A percentile compares a stretch with the other conserved stretches of the same genome.
phyloP scores from a whole-genome alignment of 2,329 filamentous ascomycete genomes.

The Sporothrix protearum region DNA sequence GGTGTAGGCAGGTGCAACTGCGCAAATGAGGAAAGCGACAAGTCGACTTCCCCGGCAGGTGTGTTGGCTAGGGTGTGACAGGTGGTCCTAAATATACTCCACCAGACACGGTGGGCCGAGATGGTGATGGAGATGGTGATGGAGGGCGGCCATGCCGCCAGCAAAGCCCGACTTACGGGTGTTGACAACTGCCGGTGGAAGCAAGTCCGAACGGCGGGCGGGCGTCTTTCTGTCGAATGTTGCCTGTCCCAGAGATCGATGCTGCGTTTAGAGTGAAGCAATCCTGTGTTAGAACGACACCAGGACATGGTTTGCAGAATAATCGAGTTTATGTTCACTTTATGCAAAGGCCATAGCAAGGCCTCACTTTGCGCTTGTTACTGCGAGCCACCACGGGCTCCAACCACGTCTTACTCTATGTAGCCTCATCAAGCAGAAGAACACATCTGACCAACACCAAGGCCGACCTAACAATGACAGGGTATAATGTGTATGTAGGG shows the following conservation, averaged over 20 bases:
- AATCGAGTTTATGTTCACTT: neutral
- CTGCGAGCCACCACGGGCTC: too few relatives aligned
- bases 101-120: neutral
- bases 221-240: neutral
- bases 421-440: too few relatives aligned
- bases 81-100: too few relatives aligned
- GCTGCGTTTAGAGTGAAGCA: neutral
- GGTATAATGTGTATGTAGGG: too few relatives aligned
- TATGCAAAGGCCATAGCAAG: neutral
- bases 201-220: neutral
- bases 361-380: neutral
- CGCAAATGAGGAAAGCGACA: slow-evolving; percentile 8
- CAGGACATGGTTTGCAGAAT: neutral
- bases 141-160: neutral
- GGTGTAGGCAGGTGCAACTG: slow-evolving; percentile 1
- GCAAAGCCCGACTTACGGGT: neutral
- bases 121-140: neutral
- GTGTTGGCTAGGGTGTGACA: neutral
- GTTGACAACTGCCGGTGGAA: neutral
- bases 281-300: neutral
- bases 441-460: too few relatives aligned
- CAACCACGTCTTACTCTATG: too few relatives aligned
- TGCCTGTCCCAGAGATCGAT: neutral
- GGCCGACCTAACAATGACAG: too few relatives aligned
- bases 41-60: neutral